Percentiles rank a stretch among this genome's conserved stretches.
These are phyloP conservation scores for Elsinoe batatas DNA, from an alignment of 2,329 filamentous ascomycete genomes.

Conservation along the genomic window DNA sequence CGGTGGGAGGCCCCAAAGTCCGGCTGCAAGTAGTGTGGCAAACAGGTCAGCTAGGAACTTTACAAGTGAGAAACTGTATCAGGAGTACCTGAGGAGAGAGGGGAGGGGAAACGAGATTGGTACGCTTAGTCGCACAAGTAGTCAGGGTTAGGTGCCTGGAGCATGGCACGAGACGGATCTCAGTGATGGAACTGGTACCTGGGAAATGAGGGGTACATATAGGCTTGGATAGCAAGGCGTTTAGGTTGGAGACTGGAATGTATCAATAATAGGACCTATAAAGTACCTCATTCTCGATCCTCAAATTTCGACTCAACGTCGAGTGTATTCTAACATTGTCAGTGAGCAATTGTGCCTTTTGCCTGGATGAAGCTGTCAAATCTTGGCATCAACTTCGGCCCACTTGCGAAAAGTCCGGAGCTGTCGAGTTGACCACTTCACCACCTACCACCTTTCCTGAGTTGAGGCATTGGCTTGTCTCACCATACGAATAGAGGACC, in stretches of 20 bases:
- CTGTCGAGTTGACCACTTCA: not conserved
- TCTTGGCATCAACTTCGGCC: conserved; percentile 12
- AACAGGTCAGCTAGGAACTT: conserved; percentile 14
- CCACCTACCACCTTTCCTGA: not conserved
- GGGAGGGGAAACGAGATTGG: conserved; percentile 14
- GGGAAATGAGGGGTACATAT: conserved; percentile 2
- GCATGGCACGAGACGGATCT: not conserved
- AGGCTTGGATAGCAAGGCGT: conserved; percentile 3
- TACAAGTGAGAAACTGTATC: conserved; percentile 26
- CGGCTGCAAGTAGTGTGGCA: conserved; percentile 7
- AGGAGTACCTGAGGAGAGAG: conserved; percentile 28
- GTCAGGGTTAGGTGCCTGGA: not conserved
- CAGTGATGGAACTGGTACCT: not conserved
- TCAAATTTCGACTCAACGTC: too few species aligned
- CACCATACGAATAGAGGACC: not conserved
- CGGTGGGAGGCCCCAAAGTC: conserved; percentile 5
- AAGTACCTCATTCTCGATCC: not conserved
- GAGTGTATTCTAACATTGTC: too few species aligned
- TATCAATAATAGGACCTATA: not conserved
- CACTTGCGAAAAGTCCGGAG: conserved; percentile 10
- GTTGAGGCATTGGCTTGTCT: conserved; percentile 10
- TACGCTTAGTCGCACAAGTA: not conserved
- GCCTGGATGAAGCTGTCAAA: not conserved
- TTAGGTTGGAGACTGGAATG: not conserved
- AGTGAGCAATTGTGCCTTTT: not conserved